These are phyloP conservation scores for Fusarium neocosmosporiellum DNA, from an alignment of 2,329 filamentous ascomycete species.

Conservation along the genomic window DNA sequence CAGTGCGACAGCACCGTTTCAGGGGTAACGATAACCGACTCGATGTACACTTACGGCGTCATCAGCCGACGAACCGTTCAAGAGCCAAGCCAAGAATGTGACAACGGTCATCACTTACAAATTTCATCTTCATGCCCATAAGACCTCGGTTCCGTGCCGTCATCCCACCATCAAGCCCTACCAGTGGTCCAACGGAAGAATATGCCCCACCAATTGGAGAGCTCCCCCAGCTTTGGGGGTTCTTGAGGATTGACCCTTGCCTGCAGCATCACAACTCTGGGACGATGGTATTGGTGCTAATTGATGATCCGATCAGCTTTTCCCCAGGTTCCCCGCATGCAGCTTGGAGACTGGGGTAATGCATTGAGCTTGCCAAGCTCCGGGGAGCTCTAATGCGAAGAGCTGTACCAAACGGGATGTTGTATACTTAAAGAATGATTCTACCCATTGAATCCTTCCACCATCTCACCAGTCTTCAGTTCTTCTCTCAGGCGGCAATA, in stretches of 20 bases:
- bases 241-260: background rate
- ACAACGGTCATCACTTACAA: background rate
- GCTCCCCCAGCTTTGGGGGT: background rate
- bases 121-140: background rate
- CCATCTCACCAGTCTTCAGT: background rate
- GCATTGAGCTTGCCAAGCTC: slow-evolving; percentile 9
- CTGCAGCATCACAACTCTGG: background rate
- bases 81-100: background rate
- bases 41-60: background rate
- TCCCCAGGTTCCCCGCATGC: slow-evolving; percentile 35
- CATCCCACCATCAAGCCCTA: background rate
- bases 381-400: background rate
- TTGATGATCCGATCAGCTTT: slow-evolving; percentile 24
- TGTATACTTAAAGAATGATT: slow-evolving; percentile 11
- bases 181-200: background rate
- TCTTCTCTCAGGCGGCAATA: background rate
- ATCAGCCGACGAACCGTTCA: background rate
- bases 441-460: background rate
- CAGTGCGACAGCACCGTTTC: background rate
- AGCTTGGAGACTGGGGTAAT: background rate
- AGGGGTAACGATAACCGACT: background rate
- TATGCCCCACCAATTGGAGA: background rate
- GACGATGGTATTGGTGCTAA: slow-evolving; percentile 34
- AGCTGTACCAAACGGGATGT: background rate
- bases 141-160: background rate